phyloP scores from a whole-genome alignment of 805 yeast genomes.

The Kodamaea lidongshanica region DNA sequence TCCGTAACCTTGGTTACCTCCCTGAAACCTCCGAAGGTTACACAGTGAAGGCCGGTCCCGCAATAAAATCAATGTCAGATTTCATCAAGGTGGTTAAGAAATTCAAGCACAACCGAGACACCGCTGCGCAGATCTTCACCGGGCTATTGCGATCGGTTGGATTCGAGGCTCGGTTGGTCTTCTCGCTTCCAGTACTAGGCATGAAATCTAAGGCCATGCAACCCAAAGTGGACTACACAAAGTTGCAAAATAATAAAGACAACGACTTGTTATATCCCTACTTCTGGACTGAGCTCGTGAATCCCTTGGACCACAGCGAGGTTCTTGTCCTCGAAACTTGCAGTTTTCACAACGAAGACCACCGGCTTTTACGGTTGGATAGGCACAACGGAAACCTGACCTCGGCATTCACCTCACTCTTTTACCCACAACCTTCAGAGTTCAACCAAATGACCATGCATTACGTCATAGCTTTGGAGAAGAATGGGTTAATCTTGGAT shows the following conservation, averaged over 20 bases:
- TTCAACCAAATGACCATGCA: conserved; percentile 28
- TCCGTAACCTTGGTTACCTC: conserved; percentile 23
- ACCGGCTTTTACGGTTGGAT: conserved; percentile 17
- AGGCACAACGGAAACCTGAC: conserved; percentile 8
- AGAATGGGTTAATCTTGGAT: conserved; percentile 17
- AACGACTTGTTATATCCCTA: conserved; percentile 30
- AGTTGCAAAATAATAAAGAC: conserved; percentile 20
- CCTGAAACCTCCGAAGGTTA: conserved; percentile 16
- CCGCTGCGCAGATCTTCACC: conserved; percentile 29
- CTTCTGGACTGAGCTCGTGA: conserved; percentile 31
- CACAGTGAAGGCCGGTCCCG: conserved; percentile 16
- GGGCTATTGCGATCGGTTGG: conserved; percentile 24
- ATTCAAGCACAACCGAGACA: conserved; percentile 28
- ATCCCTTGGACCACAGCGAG: conserved; percentile 22
- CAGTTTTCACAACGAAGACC: conserved; percentile 25
- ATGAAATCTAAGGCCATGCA: conserved; percentile 12
- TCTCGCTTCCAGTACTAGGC: conserved; percentile 25
- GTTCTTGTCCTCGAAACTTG: conserved; percentile 22
- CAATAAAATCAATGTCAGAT: conserved; percentile 8
- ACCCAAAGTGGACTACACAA: conserved; percentile 19
- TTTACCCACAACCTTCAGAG: conserved; percentile 17
- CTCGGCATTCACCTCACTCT: conserved; percentile 13
- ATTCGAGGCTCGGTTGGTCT: conserved; percentile 24
- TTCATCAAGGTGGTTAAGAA: conserved; percentile 14
- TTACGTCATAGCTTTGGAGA: conserved; percentile 20